Base-by-base conservation (phyloP, 2,329 filamentous ascomycete genomes). In the Sporothrix brasiliensis region DNA sequence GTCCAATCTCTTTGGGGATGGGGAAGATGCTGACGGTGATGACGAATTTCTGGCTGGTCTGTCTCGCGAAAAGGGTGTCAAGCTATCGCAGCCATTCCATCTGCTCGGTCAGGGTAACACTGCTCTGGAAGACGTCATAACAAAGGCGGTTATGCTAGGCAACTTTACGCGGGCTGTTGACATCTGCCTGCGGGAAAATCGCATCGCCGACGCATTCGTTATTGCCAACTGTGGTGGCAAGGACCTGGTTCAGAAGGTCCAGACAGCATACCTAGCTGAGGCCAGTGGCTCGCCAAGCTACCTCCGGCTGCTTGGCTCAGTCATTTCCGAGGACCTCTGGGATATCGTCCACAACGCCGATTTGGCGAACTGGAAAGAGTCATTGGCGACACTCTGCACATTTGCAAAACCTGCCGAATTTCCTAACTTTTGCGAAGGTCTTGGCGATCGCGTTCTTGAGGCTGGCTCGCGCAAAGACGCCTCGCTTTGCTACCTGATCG, bases 301-400 rank as follows among this genome's bases (percentile, higher is more conserved):
- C 77, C 84, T 98, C 70, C 91, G 96, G 56, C 85, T 99, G 10
- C 85, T 99, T 69, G 91, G 92, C 67, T 97, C 94, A 6, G 92
- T 99, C 67, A 94, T 97, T 70, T 90, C 92, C 73, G 98, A 98
- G 84, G 97, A 99, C 77, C 86, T 99, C 1, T 98, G 94, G 95
- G 95, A 99, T 81, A 87, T 98, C 60, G 95, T 98, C 9, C 93
- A 98, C 81, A 99, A 99, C 77, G 95, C 94, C 9, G 92, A 97
- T 77, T 83, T 99, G 60, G 86, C 87, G 68, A 92, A 95, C 80
- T 99, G 95, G 96, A 98, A 96, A 81, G 95, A 98, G 80, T 90
- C 94, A 3, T 96, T 99, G 92, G 94, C 93, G 39, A 92, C 94
- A 0, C 83, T 99, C 69, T 99, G 95, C 86, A 98, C 95, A 0